Evolutionary conservation across 306 rosid species (phyloP).

Genomic region (Mimosa pudica): DNA sequence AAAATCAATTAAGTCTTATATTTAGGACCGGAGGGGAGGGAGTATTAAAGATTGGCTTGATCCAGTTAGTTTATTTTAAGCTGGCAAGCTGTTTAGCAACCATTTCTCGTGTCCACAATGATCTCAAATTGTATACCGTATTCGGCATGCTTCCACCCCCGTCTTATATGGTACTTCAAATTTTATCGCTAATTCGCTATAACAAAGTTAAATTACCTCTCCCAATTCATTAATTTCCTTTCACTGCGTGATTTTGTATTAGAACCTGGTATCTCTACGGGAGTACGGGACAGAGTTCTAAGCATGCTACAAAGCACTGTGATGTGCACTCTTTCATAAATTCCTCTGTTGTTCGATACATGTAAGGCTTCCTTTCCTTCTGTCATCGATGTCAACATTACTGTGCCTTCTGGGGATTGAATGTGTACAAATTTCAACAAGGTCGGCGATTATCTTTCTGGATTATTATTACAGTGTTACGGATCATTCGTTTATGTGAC

Average conservation of each 20-base stretch:
- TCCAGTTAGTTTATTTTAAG: background rate
- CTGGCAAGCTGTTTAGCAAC: constrained; percentile 1
- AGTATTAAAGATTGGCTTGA: background rate
- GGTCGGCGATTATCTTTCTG: constrained; percentile 89
- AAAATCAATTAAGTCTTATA: too few species aligned
- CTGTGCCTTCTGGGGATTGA: constrained; percentile 10
- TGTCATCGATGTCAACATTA: constrained; percentile 38
- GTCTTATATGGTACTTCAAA: background rate
- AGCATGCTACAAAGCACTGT: constrained; percentile 1
- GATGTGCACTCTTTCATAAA: constrained; percentile 18
- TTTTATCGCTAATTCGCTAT: background rate
- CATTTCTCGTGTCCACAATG: background rate
- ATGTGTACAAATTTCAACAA: constrained; percentile 83
- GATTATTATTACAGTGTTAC: constrained; percentile 60
- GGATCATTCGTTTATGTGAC: constrained; percentile 47
- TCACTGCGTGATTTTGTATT: constrained; percentile 10
- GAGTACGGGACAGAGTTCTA: background rate
- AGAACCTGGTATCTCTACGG: background rate
- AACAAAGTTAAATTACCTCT: background rate
- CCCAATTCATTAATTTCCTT: too few species aligned
- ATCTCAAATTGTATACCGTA: background rate
- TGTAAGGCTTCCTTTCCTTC: constrained; percentile 66
- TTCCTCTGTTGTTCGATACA: constrained; percentile 63
- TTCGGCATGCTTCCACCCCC: background rate
- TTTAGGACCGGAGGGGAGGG: too few species aligned